Evolutionary conservation across 495 filamentous ascomycete genomes (phyloP).

Genomic region (Penicillium riverlandense): DNA sequence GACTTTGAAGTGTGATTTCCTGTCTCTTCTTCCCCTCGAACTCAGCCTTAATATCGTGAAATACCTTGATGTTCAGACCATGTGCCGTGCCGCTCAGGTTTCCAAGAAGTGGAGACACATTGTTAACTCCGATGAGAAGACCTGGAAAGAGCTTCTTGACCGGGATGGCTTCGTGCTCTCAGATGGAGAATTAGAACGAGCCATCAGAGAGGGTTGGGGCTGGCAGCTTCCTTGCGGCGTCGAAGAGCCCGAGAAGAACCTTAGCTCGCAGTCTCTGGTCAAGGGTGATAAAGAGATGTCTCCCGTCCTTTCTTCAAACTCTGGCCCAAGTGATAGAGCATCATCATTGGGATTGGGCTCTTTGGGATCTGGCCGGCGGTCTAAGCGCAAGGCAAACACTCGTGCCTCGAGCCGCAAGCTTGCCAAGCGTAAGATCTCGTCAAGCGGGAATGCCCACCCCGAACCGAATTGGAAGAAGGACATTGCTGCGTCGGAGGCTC

Average conservation of each 20-base stretch:
- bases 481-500: slow-evolving; percentile 57
- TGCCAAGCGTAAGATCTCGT: slow-evolving; percentile 48
- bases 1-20: slow-evolving; percentile 90
- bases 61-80: slow-evolving; percentile 77
- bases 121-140: slow-evolving; percentile 84
- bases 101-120: slow-evolving; percentile 90
- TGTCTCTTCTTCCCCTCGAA: slow-evolving; percentile 75
- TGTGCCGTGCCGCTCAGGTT: slow-evolving; percentile 88
- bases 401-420: slow-evolving; percentile 40
- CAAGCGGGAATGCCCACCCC: slow-evolving; percentile 29
- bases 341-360: slow-evolving; percentile 10
- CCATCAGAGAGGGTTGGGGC: slow-evolving; percentile 95
- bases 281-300: slow-evolving; percentile 41
- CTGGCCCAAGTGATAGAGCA: slow-evolving; percentile 20
- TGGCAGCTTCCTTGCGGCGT: slow-evolving; percentile 82
- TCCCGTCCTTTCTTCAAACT: slow-evolving; percentile 13
- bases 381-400: slow-evolving; percentile 49
- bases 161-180: slow-evolving; percentile 71
- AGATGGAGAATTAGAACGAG: slow-evolving; percentile 75
- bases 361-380: slow-evolving; percentile 25
- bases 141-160: slow-evolving; percentile 92
- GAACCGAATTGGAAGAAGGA: slow-evolving; percentile 39
- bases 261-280: slow-evolving; percentile 46
- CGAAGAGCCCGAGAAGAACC: slow-evolving; percentile 72
- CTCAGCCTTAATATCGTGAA: slow-evolving; percentile 81